Percentiles rank a stretch among this genome's conserved stretches.
phyloP scores from a whole-genome alignment of 1,284 basidiomycete species.

The Phaffia rhodozyma region DNA sequence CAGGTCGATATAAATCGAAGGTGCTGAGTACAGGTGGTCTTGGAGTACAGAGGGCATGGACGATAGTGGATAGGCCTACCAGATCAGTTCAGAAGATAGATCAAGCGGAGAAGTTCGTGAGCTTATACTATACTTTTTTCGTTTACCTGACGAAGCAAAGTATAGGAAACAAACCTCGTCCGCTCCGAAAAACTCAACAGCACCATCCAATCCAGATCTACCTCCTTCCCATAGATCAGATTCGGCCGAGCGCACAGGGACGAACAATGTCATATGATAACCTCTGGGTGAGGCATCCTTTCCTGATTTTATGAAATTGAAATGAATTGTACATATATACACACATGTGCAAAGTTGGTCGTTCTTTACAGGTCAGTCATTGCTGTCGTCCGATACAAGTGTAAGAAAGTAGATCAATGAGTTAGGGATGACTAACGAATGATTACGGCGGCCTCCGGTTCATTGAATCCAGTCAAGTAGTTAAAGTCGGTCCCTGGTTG shows the following conservation, averaged over 20 bases:
- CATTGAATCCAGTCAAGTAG: slow-evolving; percentile 91
- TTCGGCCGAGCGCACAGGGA: slow-evolving; percentile 57
- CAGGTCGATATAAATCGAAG: slow-evolving; percentile 35
- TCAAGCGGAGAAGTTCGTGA: neutral
- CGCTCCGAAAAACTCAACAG: slow-evolving; percentile 54
- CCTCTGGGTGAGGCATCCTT: slow-evolving; percentile 56
- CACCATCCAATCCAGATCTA: slow-evolving; percentile 51
- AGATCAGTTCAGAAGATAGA: neutral
- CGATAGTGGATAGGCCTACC: slow-evolving; percentile 33
- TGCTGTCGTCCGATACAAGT: slow-evolving; percentile 1
- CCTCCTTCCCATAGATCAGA: slow-evolving; percentile 92
- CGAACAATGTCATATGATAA: slow-evolving; percentile 82
- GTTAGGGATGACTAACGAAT: slow-evolving; percentile 46
- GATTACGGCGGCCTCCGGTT: slow-evolving; percentile 79
- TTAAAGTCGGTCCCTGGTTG: slow-evolving; percentile 65
- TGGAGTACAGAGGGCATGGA: slow-evolving; percentile 30
- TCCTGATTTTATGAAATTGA: slow-evolving; percentile 37
- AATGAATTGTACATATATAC: neutral
- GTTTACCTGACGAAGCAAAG: no score
- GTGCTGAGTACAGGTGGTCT: slow-evolving; percentile 24
- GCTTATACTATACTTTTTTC: neutral
- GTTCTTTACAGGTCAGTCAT: slow-evolving; percentile 4
- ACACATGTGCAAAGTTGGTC: neutral
- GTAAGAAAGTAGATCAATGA: neutral
- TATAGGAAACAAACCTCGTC: slow-evolving; percentile 50